Conservation (phyloP, 768 basidiomycete species). For the Kwoniella sp. region DNA sequence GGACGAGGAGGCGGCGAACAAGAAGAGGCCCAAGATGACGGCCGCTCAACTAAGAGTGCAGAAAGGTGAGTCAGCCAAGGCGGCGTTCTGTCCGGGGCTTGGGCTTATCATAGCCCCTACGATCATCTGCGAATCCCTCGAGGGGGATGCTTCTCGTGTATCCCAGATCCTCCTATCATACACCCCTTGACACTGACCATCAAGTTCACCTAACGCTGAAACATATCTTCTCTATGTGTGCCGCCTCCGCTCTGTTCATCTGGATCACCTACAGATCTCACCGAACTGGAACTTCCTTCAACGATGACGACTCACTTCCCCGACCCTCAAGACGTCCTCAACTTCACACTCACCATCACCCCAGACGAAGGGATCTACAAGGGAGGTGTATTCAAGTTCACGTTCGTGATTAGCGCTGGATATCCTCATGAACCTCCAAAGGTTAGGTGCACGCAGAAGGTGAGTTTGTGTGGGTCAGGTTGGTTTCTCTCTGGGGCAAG, state of each 20-base stretch:
- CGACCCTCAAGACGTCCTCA: conserved; percentile 89
- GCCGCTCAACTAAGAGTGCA: conserved; percentile 99
- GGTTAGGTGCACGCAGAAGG: conserved; percentile 94
- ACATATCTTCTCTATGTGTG: too few species aligned
- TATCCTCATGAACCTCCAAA: conserved; percentile 99
- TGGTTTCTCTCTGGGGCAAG: too few species aligned
- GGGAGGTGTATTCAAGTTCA: conserved; percentile 89
- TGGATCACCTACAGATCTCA: conserved; percentile 67
- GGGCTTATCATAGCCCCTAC: too few species aligned
- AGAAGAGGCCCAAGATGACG: conserved; percentile 97
- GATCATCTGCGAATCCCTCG: too few species aligned
- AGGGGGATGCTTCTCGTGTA: too few species aligned
- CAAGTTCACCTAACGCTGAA: too few species aligned
- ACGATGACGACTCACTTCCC: conserved; percentile 97
- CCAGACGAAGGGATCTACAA: conserved; percentile 99
- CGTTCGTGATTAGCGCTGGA: conserved; percentile 93
- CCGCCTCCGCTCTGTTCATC: too few species aligned
- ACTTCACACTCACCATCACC: conserved; percentile 91
- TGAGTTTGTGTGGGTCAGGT: conserved; percentile 57
- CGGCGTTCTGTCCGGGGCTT: too few species aligned
- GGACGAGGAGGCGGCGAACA: conserved; percentile 93
- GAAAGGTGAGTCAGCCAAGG: conserved; percentile 90
- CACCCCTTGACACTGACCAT: too few species aligned
- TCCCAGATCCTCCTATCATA: too few species aligned
- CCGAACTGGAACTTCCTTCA: conserved; percentile 89